phyloP scores from a whole-genome alignment of 1,139 yeast species.

The Yamadazyma epiphylla region DNA sequence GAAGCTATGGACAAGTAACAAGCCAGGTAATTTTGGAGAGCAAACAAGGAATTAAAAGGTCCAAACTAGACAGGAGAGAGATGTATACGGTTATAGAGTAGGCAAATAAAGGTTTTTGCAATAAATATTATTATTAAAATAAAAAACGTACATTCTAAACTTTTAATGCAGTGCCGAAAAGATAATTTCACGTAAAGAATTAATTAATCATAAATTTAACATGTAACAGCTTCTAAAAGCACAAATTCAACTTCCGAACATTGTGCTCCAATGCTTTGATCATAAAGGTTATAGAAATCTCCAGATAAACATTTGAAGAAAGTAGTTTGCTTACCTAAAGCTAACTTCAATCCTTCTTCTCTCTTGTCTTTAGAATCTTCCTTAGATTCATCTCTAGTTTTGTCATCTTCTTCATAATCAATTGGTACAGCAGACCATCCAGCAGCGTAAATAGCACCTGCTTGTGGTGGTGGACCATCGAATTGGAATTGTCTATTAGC shows the following conservation, averaged over 20 bases:
- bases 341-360: conserved; percentile 28
- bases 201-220: conserved; percentile 19
- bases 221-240: conserved; percentile 28
- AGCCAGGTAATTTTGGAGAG: too few species aligned
- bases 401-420: conserved; percentile 14
- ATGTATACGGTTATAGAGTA: too few species aligned
- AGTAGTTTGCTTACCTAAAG: conserved; percentile 34
- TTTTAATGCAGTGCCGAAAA: conserved; percentile 2
- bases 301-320: conserved; percentile 44
- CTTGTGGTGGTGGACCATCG: conserved; percentile 44
- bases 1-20: too few species aligned
- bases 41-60: too few species aligned
- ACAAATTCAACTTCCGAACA: conserved; percentile 35
- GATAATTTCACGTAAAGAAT: conserved; percentile 1
- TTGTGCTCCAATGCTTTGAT: conserved; percentile 35
- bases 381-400: conserved; percentile 10
- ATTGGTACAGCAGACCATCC: conserved; percentile 37
- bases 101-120: too few species aligned
- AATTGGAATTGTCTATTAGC: conserved; percentile 46
- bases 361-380: conserved; percentile 17
- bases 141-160: too few species aligned
- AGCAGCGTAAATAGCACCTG: conserved; percentile 37
- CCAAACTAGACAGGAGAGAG: too few species aligned
- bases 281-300: conserved; percentile 42
- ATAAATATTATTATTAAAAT: too few species aligned